Percentiles rank a stretch among this genome's conserved stretches.
These are phyloP conservation scores for Papiliotrema nemorosa DNA, from an alignment of 1,284 basidiomycete genomes.

Conservation along the genomic window DNA sequence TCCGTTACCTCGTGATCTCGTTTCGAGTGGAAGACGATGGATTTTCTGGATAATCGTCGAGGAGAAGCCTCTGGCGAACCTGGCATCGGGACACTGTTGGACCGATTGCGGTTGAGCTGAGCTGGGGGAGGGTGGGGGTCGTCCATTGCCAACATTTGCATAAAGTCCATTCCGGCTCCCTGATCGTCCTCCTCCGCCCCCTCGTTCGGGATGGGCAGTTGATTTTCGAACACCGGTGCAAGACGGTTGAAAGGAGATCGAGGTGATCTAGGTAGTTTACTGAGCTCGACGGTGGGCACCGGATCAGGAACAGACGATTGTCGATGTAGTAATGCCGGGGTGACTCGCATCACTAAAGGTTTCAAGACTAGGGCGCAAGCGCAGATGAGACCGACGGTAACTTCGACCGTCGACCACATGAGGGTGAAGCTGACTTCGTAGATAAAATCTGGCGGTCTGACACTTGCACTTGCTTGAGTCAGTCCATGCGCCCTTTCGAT, in stretches of 20 bases:
- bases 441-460: constrained; percentile 31
- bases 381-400: constrained; percentile 44
- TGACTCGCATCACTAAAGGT: constrained; percentile 40
- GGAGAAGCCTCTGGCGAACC: not conserved
- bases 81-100: not conserved
- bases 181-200: constrained; percentile 2
- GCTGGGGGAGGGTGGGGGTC: not conserved
- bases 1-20: not conserved
- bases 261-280: not conserved
- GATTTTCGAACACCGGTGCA: not conserved
- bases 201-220: not conserved
- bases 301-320: not conserved
- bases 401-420: constrained; percentile 47
- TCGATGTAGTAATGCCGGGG: constrained; percentile 21
- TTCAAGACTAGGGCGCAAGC: constrained; percentile 46
- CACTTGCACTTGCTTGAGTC: constrained; percentile 4
- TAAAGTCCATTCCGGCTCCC: constrained; percentile 34
- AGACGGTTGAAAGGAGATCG: constrained; percentile 6
- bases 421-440: constrained; percentile 41
- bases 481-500: constrained; percentile 15
- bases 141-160: constrained; percentile 32
- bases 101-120: too few species aligned
- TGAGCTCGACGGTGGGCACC: not conserved
- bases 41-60: not conserved
- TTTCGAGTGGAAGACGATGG: not conserved